Evolutionary conservation across 2,329 filamentous ascomycete genomes (phyloP), one percentile per base, ranked within the genome.

Genomic region (Talaromyces sp.): DNA sequence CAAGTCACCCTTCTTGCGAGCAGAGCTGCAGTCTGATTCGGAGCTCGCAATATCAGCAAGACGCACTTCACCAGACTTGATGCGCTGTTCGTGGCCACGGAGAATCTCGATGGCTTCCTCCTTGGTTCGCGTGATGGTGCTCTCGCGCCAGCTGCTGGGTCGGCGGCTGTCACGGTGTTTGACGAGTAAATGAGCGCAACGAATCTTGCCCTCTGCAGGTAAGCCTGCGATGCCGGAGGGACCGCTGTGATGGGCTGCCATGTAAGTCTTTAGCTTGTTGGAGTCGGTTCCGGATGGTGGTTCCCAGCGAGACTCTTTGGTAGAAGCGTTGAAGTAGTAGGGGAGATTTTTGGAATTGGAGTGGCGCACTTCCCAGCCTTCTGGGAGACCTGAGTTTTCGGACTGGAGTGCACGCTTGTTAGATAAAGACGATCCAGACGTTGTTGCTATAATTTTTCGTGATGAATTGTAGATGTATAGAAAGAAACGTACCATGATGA

Each of bases 311-410:
- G 95, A 98, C 76, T 92, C 88, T 78, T 93, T 94, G 69, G 92
- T 91, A 71, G 81, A 82, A 54, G 90, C 83, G 81, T 97, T 96
- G 89, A 97, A 98, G 84, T 98, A 99, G 85, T 99, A 99, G 43
- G 95, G 95, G 41, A 98, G 90, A 81, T 96, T 96, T 84, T 97
- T 98, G 80, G 92, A 96, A 84, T 97, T 96, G 79, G 92, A 97
- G 82, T 96, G 92, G 78, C 95, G 92, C 75, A 99, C 92, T 82
- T 98, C 95, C 93, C 94, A 97, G 78, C 89, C 88, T 59, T 87
- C 79, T 68, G 93, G 93, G 69, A 97, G 87, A 77, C 94, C 94
- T 71, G 90, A 89, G 64, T 50, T 50, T 16, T 93, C 90, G 74
- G 86, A 81, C 87, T 90, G 58, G 8, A 33, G 27, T 35, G 54